These are phyloP conservation scores for Bothriochloa decipiens DNA, from an alignment of 176 grass and related monocot species.

Conservation along the genomic window DNA sequence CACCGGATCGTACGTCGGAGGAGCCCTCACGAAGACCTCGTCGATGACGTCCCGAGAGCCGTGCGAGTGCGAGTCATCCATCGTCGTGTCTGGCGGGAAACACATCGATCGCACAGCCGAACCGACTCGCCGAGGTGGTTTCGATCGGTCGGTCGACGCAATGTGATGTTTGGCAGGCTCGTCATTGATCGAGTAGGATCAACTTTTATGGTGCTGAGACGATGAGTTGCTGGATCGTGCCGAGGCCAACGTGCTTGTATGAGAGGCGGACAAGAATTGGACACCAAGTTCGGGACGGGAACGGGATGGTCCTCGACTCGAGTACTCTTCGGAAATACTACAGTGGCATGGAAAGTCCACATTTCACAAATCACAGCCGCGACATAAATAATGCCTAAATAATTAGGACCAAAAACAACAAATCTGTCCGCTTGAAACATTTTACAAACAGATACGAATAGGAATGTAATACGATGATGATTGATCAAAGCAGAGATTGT, in stretches of 20 bases:
- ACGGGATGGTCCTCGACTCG: neutral
- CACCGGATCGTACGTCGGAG: neutral
- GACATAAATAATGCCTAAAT: no score
- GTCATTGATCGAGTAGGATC: neutral
- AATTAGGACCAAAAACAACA: no score
- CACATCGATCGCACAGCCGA: neutral
- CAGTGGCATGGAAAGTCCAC: no score
- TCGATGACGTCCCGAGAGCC: neutral
- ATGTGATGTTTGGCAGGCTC: neutral
- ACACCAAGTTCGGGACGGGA: neutral
- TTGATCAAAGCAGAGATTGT: neutral
- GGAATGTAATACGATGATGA: neutral
- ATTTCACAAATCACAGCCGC: no score
- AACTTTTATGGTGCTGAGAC: neutral
- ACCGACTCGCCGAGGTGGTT: neutral
- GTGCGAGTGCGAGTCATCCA: neutral
- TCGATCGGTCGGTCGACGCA: neutral
- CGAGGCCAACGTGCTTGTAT: neutral
- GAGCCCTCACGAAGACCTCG: neutral
- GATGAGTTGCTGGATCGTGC: neutral
- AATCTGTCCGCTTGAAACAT: no score
- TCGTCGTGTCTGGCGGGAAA: neutral
- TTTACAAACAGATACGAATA: no score
- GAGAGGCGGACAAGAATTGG: neutral
- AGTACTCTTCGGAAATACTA: neutral